Base-by-base conservation (phyloP, 257 asterid species). In the Verbena officinalis region DNA sequence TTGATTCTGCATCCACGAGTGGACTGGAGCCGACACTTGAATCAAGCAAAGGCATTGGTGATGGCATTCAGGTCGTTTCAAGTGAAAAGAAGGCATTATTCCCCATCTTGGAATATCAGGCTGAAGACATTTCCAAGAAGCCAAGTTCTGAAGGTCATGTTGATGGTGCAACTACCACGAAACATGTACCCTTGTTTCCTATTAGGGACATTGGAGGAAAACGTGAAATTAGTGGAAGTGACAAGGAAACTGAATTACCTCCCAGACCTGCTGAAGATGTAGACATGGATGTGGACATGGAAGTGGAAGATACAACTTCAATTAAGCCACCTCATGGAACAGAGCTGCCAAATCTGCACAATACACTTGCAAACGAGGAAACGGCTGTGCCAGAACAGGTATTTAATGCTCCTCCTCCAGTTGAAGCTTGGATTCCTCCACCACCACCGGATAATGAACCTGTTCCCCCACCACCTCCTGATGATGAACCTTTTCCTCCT, bases 281-380 rank as follows among this genome's bases (percentile, higher is more conserved):
- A 39, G 97, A 93, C 76, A 93, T 93, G 99, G 99, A 93, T 66
- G 87, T 93, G 62, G 99, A 93, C 78, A 87, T 93, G 99, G 99
- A 93, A 82, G 94, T 93, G 64, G 99, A 93, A 73, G 99, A 89
- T 46, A 54, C 84, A 21, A 68, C 92, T 72, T 21, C 82, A 9
- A 51, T 71, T 66, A 69, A 53, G 27, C 66, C 80, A 22, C 67
- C 73, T 33, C 42, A 64, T 68, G 59, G 39, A 39, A 63, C 74
- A 54, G 91, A 71, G 62, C 63, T 42, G 50, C 65, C 72, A 44
- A 58, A 62, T 42, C 56, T 55, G 67, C 70, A 55, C 13, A 46
- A 15, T 77, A 65, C 59, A 54, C 38, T 61, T 63, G 55, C 80
- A 52, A 45, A 59, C 19, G 71, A 53, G 59, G 81, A 75, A 55